Percentiles rank a stretch among this genome's conserved stretches.
Evolutionary conservation across 768 basidiomycete species (phyloP).

Genomic region (Russula abietina): DNA sequence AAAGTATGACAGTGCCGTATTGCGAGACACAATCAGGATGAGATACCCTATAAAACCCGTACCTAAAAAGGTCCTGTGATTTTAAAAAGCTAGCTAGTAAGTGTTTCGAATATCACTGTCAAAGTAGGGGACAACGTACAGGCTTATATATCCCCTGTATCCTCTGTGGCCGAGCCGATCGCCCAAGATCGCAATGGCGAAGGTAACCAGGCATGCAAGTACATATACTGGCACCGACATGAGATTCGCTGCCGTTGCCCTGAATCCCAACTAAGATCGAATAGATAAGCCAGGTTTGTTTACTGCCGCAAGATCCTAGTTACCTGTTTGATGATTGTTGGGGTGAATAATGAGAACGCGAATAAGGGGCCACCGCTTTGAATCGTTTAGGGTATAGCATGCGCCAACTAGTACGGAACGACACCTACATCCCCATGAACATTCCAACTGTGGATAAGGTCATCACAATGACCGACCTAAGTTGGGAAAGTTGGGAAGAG

Average conservation of each 20-base stretch:
- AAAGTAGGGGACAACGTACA: not conserved
- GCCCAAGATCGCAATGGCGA: not conserved
- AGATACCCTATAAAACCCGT: not conserved
- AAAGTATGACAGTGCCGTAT: not conserved
- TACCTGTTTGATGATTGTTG: not conserved
- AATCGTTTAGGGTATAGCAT: not conserved
- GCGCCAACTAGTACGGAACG: not conserved
- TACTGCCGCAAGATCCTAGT: not conserved
- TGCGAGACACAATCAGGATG: not conserved
- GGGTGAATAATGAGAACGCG: not conserved
- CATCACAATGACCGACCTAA: not conserved
- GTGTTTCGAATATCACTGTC: too few relatives aligned
- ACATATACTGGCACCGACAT: not conserved
- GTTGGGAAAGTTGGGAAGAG: not conserved
- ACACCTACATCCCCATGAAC: not conserved
- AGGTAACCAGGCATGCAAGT: not conserved
- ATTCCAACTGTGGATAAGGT: not conserved
- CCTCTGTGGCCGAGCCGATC: not conserved
- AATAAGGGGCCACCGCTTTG: not conserved
- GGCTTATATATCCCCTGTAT: not conserved
- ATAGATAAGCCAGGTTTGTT: not conserved
- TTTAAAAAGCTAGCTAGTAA: not conserved
- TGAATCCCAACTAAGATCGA: not conserved
- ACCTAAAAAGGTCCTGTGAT: not conserved
- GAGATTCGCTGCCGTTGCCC: not conserved